phyloP scores from a whole-genome alignment of 176 grass and related monocot genomes.

The Otatea glauca region DNA sequence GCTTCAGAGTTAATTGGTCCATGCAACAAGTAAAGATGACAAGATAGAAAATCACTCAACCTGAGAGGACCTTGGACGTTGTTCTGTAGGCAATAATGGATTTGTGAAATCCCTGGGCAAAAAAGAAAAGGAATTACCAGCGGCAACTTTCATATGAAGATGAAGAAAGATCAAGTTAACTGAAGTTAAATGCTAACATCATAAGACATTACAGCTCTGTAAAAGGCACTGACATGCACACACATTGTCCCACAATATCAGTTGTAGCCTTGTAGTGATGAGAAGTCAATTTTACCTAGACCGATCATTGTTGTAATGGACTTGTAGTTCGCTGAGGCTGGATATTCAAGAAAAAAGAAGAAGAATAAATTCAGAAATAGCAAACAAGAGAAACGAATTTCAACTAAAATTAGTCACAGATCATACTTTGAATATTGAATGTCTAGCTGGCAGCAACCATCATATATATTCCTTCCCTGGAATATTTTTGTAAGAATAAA shows the following conservation, averaged over 20 bases:
- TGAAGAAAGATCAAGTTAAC: neutral
- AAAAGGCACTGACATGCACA: neutral
- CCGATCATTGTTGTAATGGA: constrained; percentile 96
- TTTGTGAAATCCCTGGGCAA: constrained; percentile 93
- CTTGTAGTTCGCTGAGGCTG: constrained; percentile 97
- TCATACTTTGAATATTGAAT: constrained; percentile 99
- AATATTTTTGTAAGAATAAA: constrained; percentile 39
- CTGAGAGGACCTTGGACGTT: constrained; percentile 73
- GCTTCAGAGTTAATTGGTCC: constrained; percentile 29
- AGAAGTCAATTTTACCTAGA: constrained; percentile 68
- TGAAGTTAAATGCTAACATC: constrained; percentile 1
- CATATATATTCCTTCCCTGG: constrained; percentile 98
- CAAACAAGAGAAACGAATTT: constrained; percentile 13
- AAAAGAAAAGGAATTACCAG: constrained; percentile 21
- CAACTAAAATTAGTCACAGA: constrained; percentile 16
- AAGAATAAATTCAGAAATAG: constrained; percentile 36
- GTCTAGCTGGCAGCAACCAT: constrained; percentile 99
- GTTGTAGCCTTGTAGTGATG: neutral
- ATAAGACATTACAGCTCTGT: neutral
- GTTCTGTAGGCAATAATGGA: constrained; percentile 87
- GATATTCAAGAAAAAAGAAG: constrained; percentile 38
- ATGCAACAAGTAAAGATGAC: constrained; percentile 3
- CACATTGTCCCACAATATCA: neutral
- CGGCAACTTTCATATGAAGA: constrained; percentile 9
- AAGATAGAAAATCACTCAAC: constrained; percentile 45